These are phyloP conservation scores for Botrytis galanthina DNA, from an alignment of 2,329 filamentous ascomycete species.

Conservation along the genomic window DNA sequence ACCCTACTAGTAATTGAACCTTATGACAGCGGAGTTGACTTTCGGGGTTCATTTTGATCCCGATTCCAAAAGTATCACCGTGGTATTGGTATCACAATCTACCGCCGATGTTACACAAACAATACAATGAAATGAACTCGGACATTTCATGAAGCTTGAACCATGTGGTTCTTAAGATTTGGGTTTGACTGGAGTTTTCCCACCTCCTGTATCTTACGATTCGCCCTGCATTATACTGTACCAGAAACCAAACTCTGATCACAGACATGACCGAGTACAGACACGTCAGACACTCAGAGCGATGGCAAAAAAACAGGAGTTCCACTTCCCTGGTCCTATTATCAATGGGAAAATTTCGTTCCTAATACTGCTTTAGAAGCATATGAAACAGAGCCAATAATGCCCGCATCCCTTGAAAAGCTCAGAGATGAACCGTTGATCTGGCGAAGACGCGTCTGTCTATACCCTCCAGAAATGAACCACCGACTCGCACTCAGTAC, in stretches of 20 bases:
- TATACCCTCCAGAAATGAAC: neutral
- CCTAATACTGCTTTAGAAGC: neutral
- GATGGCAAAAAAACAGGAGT: neutral
- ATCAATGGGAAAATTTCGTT: neutral
- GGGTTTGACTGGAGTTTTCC: neutral
- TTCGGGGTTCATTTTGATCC: neutral
- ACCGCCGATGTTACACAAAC: neutral
- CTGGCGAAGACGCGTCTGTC: slow-evolving; percentile 5
- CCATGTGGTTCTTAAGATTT: neutral
- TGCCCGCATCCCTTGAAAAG: neutral
- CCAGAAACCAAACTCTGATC: slow-evolving; percentile 2
- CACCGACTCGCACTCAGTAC: neutral
- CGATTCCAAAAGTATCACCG: neutral
- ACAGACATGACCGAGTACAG: neutral
- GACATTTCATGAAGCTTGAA: neutral
- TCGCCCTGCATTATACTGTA: neutral
- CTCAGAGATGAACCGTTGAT: slow-evolving; percentile 6
- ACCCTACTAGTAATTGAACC: neutral
- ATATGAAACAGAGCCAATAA: slow-evolving; percentile 5
- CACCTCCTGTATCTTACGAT: neutral
- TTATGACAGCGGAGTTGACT: neutral
- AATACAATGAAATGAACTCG: neutral
- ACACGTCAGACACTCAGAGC: slow-evolving; percentile 11
- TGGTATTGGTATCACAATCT: neutral
- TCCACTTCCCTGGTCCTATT: slow-evolving; percentile 8